These are phyloP conservation scores for Aspergillus quadrilineatus DNA, from an alignment of 2,329 filamentous ascomycete species.

Conservation along the genomic window DNA sequence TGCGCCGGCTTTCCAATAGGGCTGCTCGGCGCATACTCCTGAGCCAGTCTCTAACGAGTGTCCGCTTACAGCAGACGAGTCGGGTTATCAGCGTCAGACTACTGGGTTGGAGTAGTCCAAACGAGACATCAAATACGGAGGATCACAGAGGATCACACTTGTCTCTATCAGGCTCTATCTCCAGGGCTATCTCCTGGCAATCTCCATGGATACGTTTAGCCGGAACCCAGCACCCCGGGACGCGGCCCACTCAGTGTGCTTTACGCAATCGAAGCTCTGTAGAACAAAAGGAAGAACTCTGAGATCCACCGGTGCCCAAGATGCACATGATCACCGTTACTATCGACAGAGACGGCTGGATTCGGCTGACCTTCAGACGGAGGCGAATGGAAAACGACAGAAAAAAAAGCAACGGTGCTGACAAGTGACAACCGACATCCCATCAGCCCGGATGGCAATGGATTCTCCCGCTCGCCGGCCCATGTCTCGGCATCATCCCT, in stretches of 20 bases:
- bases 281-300: slow-evolving; percentile 29
- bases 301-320: slow-evolving; percentile 10
- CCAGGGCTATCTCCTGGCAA: background rate
- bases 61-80: background rate
- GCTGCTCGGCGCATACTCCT: background rate
- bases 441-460: slow-evolving; percentile 6
- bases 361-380: too few species aligned
- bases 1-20: background rate
- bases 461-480: slow-evolving; percentile 17
- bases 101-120: too few species aligned
- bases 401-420: background rate
- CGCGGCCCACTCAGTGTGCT: slow-evolving; percentile 15
- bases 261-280: slow-evolving; percentile 26
- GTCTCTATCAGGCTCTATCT: background rate
- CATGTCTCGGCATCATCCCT: slow-evolving; percentile 16
- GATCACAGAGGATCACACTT: too few species aligned
- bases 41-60: too few species aligned
- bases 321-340: background rate
- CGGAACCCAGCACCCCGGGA: slow-evolving; percentile 18
- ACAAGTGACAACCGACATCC: background rate
- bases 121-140: too few species aligned
- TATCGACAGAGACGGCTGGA: too few species aligned
- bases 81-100: too few species aligned
- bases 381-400: too few species aligned
- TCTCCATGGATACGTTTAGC: background rate